Conservation (phyloP, 345 rosid genomes). For the Eucalyptus brandiana region DNA sequence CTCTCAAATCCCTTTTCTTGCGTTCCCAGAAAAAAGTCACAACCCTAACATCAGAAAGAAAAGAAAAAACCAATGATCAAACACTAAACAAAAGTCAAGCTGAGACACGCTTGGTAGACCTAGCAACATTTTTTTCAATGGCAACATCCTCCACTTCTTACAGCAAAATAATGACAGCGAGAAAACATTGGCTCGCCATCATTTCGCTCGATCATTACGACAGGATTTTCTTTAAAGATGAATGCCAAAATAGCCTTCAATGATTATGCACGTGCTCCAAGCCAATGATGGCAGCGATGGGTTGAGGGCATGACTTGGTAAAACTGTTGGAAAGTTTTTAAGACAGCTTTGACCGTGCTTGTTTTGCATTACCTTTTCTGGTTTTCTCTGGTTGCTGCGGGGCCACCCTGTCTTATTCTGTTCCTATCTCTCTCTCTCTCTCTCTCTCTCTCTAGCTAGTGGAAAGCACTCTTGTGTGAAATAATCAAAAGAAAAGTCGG, state of each 20-base stretch:
- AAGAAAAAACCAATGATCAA: not conserved
- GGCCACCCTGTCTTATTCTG: not conserved
- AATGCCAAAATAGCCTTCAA: not conserved
- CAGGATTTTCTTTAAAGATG: not conserved
- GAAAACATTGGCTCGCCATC: not conserved
- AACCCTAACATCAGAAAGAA: not conserved
- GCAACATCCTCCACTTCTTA: not conserved
- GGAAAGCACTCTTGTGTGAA: not conserved
- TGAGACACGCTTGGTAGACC: not conserved
- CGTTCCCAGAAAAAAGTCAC: not conserved
- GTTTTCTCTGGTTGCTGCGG: not conserved
- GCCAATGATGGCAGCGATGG: not conserved
- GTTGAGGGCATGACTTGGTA: not conserved
- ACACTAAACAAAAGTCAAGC: not conserved
- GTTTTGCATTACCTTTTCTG: not conserved
- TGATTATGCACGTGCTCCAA: conserved; percentile 1
- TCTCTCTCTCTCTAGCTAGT: not conserved
- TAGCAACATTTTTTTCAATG: not conserved
- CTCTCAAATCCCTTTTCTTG: not conserved
- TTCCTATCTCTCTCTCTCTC: not conserved
- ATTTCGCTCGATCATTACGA: not conserved
- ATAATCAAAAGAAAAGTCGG: not conserved
- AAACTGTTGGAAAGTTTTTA: not conserved
- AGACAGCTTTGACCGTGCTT: not conserved
- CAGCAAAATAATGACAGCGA: not conserved